Conservation (phyloP, 768 basidiomycete species). For the Mycena chlorophos region DNA sequence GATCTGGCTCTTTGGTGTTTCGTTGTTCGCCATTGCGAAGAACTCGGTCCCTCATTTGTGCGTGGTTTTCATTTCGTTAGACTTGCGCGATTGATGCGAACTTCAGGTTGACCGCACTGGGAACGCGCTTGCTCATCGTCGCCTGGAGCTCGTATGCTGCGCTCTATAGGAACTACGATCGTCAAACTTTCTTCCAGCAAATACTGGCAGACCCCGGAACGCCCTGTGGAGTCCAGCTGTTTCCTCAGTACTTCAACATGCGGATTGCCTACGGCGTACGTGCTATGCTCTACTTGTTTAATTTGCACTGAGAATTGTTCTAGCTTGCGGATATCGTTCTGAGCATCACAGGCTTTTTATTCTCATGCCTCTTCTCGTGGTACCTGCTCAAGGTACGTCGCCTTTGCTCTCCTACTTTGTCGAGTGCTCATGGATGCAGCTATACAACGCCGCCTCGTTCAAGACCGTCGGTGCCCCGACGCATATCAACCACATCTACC, state of each 20-base stretch:
- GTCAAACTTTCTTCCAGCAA: constrained; percentile 35
- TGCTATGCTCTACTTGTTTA: too few species aligned
- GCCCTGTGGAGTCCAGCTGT: constrained; percentile 51
- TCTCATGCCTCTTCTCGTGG: constrained; percentile 46
- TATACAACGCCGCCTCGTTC: constrained; percentile 49
- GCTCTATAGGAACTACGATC: constrained; percentile 45
- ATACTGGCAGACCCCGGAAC: constrained; percentile 41
- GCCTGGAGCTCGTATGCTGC: constrained; percentile 51
- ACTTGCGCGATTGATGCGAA: not conserved
- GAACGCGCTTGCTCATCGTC: constrained; percentile 46
- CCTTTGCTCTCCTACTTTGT: not conserved
- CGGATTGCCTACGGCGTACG: constrained; percentile 46
- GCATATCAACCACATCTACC: constrained; percentile 51
- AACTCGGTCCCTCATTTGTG: constrained; percentile 59
- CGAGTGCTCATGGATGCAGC: constrained; percentile 27
- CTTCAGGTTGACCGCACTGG: constrained; percentile 47
- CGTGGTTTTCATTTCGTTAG: constrained; percentile 15
- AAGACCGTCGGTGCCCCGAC: constrained; percentile 54
- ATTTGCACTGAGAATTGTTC: not conserved
- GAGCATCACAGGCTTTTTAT: constrained; percentile 42
- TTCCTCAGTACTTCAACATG: constrained; percentile 43
- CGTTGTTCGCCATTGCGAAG: constrained; percentile 47
- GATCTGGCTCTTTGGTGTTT: constrained; percentile 55
- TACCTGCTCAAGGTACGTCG: constrained; percentile 42
- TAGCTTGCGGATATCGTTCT: constrained; percentile 54